Evolutionary conservation across 1,284 basidiomycete genomes (phyloP).

Genomic region (Austroboletus novae-zelandiae): DNA sequence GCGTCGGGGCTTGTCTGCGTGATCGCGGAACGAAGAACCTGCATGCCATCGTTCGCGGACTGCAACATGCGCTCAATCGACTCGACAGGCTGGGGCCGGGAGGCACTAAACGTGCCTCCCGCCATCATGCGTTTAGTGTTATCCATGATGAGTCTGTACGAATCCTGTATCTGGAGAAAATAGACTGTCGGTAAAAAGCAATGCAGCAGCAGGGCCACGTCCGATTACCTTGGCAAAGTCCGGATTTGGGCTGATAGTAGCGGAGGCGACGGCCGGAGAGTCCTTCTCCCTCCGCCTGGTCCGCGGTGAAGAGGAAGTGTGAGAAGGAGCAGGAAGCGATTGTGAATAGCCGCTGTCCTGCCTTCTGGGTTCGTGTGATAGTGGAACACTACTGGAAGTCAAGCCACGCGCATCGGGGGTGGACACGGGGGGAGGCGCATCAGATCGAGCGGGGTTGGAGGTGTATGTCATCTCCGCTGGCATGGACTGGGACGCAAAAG

Average conservation of each 20-base stretch:
- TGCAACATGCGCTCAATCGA: slow-evolving; percentile 46
- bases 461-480: slow-evolving; percentile 33
- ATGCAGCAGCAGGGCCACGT: background rate
- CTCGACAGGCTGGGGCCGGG: slow-evolving; percentile 35
- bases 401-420: slow-evolving; percentile 30
- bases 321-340: slow-evolving; percentile 28
- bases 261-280: slow-evolving; percentile 27
- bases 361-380: slow-evolving; percentile 30
- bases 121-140: slow-evolving; percentile 33
- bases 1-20: slow-evolving; percentile 31
- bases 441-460: slow-evolving; percentile 34
- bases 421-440: slow-evolving; percentile 23
- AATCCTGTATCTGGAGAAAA: slow-evolving; percentile 41
- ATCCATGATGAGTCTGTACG: slow-evolving; percentile 45
- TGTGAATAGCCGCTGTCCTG: slow-evolving; percentile 32
- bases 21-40: slow-evolving; percentile 45
- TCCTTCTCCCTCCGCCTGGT: slow-evolving; percentile 37
- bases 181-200: slow-evolving; percentile 15
- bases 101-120: slow-evolving; percentile 26
- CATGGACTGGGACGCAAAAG: slow-evolving; percentile 29
- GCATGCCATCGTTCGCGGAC: slow-evolving; percentile 50
- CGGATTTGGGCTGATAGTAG: slow-evolving; percentile 27
- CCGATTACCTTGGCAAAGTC: slow-evolving; percentile 53
- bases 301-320: slow-evolving; percentile 30
- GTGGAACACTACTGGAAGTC: slow-evolving; percentile 19